These are phyloP conservation scores for Globisporangium irregulare DNA, from an alignment of 352 stramenopile species.

Conservation along the genomic window DNA sequence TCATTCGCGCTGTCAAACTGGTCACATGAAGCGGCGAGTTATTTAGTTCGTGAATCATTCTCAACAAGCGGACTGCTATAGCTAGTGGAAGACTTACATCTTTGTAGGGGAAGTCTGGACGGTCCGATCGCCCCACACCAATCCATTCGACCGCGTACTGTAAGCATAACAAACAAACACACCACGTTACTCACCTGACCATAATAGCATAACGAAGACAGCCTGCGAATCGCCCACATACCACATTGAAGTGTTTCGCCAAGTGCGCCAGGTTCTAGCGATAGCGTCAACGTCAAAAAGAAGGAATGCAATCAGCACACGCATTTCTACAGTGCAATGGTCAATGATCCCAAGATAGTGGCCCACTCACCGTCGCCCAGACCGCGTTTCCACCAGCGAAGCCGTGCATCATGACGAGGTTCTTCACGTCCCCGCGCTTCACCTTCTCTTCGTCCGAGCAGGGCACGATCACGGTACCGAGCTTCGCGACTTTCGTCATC, in stretches of 20 bases:
- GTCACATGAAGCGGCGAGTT: neutral
- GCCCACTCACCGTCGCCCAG: slow-evolving; percentile 59
- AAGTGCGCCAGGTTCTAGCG: slow-evolving; percentile 65
- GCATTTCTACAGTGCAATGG: neutral
- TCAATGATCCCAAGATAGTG: too few relatives aligned
- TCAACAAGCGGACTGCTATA: neutral
- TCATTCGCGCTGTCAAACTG: slow-evolving; percentile 79
- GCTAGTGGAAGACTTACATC: slow-evolving; percentile 36
- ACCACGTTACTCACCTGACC: neutral
- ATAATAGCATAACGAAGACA: neutral
- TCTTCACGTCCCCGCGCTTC: slow-evolving; percentile 32
- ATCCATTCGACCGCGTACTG: slow-evolving; percentile 88
- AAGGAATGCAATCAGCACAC: slow-evolving; percentile 10
- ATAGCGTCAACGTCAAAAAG: neutral
- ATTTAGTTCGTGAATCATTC: neutral
- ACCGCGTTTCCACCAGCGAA: slow-evolving; percentile 78
- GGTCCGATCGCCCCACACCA: slow-evolving; percentile 72
- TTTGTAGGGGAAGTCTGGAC: slow-evolving; percentile 65
- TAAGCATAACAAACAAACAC: neutral
- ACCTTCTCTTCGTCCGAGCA: slow-evolving; percentile 61
- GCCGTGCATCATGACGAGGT: slow-evolving; percentile 81
- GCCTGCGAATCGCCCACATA: slow-evolving; percentile 24
- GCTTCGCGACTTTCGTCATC: slow-evolving; percentile 75
- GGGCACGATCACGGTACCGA: slow-evolving; percentile 78
- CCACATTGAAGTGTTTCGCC: slow-evolving; percentile 82